Base-by-base conservation (phyloP, 169 alveolate species). In the Plasmodium gallinaceum region DNA sequence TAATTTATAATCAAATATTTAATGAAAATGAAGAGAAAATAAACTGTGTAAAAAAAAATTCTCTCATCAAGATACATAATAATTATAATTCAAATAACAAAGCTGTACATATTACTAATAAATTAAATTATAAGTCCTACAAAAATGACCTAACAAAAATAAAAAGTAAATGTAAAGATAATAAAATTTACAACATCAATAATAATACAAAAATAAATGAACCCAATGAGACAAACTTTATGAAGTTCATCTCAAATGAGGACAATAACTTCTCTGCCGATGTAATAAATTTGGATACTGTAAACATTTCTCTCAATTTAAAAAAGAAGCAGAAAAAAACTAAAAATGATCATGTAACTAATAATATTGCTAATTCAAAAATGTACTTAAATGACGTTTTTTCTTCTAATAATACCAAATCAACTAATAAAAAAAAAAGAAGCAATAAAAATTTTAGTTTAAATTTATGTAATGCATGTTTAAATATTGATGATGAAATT, bases 381-480 rank as follows among this genome's bases (percentile, higher is more conserved):
- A 5, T 22, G 16, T n/a, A 71, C 45, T 48, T 52, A 26, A n/a
- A 37, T 24, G 68, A 46, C 12, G 10, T 46, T 4, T 51, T 24
- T 20, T 20, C 61, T 0, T 51, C 68, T 0, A 71, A 71, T 12
- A 71, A 71, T 52, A 12, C 52, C 20, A 71, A 71, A 52, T 46
- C 26, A 22, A 48, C 51, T 7, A 74, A 65, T 51, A 78, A 57
- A 42, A 83, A 83, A 58, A 83, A 69, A 37, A 83, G 68, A 12
- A 62, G 46, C 24, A 83, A 42, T 14, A 83, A 83, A 39, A 68
- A 68, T 43, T 83, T 68, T 71, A 83, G 70, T 26, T 16, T 69
- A 24, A 83, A 83, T 68, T 57, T 83, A n/a, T 83, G 91, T 10
- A 83, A 32, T 57, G 62, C 91, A 0, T 83, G 91, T 68, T 32